These are phyloP conservation scores for Calonectria leucothoes DNA, from an alignment of 2,329 filamentous ascomycete genomes.

Conservation along the genomic window DNA sequence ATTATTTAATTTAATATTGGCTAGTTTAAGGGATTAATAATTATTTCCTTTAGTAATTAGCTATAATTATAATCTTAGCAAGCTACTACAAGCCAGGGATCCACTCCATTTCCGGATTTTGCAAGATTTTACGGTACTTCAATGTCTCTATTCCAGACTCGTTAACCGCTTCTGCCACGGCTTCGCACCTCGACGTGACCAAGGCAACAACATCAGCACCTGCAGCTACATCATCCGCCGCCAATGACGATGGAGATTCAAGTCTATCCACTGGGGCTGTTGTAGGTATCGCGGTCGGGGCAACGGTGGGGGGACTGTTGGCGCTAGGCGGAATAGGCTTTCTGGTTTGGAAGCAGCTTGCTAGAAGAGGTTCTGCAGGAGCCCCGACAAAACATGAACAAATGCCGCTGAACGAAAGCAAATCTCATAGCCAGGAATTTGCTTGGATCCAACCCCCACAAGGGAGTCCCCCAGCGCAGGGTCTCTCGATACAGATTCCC, in stretches of 20 bases:
- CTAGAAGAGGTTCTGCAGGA: constrained; percentile 24
- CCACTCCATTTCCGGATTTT: too few relatives aligned
- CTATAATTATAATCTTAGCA: too few relatives aligned
- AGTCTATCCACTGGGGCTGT: constrained; percentile 37
- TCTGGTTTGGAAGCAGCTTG: constrained; percentile 33
- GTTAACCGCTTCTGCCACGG: neutral
- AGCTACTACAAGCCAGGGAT: too few relatives aligned
- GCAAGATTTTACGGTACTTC: too few relatives aligned
- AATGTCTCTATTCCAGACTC: constrained; percentile 32
- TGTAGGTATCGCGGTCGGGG: constrained; percentile 40
- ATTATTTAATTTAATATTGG: too few relatives aligned
- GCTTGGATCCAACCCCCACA: neutral
- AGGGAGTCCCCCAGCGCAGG: neutral
- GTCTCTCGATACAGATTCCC: neutral
- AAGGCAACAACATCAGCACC: neutral
- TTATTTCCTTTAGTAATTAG: too few relatives aligned
- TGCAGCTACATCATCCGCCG: neutral
- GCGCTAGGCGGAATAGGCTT: constrained; percentile 34
- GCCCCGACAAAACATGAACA: neutral
- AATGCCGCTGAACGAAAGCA: neutral
- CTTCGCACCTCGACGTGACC: neutral
- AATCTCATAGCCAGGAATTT: neutral
- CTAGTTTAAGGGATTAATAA: too few relatives aligned
- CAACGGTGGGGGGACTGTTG: constrained; percentile 32
- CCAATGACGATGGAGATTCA: neutral